phyloP scores from a whole-genome alignment of 2,329 filamentous ascomycete genomes.

The Alternaria consortialis region DNA sequence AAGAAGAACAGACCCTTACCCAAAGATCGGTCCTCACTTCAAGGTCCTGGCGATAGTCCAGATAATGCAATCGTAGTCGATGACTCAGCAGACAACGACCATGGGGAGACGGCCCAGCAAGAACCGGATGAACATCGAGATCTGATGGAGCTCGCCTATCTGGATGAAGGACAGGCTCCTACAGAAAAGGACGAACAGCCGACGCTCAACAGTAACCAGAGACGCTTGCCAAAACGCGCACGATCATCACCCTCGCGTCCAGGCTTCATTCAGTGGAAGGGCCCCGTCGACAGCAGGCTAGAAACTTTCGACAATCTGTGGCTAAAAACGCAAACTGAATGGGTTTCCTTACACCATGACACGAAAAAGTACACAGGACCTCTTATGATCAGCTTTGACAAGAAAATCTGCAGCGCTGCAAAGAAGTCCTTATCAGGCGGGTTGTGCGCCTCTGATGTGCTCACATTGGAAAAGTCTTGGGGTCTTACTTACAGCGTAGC shows the following conservation, averaged over 20 bases:
- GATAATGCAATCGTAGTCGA: not conserved
- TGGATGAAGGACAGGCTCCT: not conserved
- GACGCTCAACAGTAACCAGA: not conserved
- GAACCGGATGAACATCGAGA: not conserved
- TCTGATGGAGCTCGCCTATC: not conserved
- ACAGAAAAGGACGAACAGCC: not conserved
- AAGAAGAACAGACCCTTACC: not conserved
- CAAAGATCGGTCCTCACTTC: too few species aligned
- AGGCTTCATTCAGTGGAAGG: not conserved
- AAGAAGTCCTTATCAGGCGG: not conserved
- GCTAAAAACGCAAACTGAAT: not conserved
- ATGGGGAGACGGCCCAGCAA: not conserved
- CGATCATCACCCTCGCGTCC: not conserved
- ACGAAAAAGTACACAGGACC: not conserved
- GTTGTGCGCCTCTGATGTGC: not conserved
- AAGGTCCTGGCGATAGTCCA: not conserved
- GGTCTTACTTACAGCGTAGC: not conserved
- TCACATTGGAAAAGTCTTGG: not conserved
- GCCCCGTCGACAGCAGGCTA: not conserved
- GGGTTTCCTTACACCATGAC: not conserved
- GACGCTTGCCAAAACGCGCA: not conserved
- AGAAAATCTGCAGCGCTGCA: not conserved
- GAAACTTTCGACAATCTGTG: not conserved
- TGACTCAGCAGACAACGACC: not conserved
- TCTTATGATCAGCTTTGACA: not conserved